A percentile compares a stretch with the other conserved stretches of the same genome.
These are phyloP conservation scores for Trichosporon sp. DNA, from an alignment of 1,284 basidiomycete genomes.

Conservation along the genomic window DNA sequence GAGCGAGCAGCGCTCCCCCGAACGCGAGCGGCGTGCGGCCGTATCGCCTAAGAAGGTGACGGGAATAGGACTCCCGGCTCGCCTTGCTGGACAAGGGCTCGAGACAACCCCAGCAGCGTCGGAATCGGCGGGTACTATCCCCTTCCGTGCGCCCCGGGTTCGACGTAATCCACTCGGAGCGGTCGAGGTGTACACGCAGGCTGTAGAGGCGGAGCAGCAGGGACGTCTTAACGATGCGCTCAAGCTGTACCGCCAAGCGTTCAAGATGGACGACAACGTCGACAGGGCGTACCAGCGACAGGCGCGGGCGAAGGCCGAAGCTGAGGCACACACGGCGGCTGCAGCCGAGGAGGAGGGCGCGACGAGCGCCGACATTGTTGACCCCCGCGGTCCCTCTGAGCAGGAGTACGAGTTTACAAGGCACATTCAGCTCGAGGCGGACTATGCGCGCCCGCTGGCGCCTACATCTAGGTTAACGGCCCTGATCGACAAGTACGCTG, in stretches of 20 bases:
- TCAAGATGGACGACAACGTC: constrained; percentile 57
- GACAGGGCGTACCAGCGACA: constrained; percentile 32
- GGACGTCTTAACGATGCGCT: constrained; percentile 70
- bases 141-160: constrained; percentile 15
- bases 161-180: constrained; percentile 47
- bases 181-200: constrained; percentile 61
- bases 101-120: not conserved
- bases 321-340: not conserved
- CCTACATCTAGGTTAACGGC: constrained; percentile 5
- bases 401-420: constrained; percentile 42
- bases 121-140: constrained; percentile 4
- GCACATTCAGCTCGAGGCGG: constrained; percentile 40
- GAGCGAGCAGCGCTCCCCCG: not conserved
- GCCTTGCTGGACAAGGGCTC: not conserved
- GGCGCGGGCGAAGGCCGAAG: constrained; percentile 5
- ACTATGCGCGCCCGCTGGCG: constrained; percentile 30
- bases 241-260: constrained; percentile 67
- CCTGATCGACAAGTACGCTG: constrained; percentile 2
- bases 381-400: constrained; percentile 26
- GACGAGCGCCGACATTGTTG: constrained; percentile 33
- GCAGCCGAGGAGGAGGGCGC: constrained; percentile 7
- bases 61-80: not conserved
- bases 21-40: not conserved
- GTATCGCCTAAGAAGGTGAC: not conserved
- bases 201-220: constrained; percentile 65